These are phyloP conservation scores for Ostreobium quekettii DNA, from an alignment of 139 green algal species.

Conservation along the genomic window DNA sequence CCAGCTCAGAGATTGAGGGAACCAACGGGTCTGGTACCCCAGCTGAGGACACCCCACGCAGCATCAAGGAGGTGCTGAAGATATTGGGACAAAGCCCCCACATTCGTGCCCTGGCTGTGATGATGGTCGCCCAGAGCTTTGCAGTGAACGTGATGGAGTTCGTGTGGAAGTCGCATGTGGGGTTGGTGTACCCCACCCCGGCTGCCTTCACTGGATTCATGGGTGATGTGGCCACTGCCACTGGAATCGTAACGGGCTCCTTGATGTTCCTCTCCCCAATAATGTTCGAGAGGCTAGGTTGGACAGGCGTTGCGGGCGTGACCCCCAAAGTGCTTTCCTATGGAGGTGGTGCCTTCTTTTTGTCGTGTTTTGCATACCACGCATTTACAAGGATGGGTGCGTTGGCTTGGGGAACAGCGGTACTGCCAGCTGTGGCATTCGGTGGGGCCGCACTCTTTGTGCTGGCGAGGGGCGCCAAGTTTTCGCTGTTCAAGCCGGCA, in stretches of 20 bases:
- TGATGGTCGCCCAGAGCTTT: constrained; percentile 70
- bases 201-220: constrained; percentile 66
- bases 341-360: constrained; percentile 69
- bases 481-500: constrained; percentile 88
- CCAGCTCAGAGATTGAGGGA: too few species aligned
- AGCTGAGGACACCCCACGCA: too few species aligned
- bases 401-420: neutral
- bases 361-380: constrained; percentile 49
- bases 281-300: constrained; percentile 72
- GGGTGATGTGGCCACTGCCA: constrained; percentile 18
- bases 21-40: too few species aligned
- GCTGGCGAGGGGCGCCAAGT: constrained; percentile 76
- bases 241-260: constrained; percentile 57
- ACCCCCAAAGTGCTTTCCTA: constrained; percentile 50
- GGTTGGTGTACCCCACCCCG: constrained; percentile 69
- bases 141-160: constrained; percentile 76
- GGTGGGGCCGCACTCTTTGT: constrained; percentile 68
- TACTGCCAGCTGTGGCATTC: constrained; percentile 50
- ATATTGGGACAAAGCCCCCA: constrained; percentile 22
- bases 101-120: constrained; percentile 82
- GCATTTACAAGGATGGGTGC: neutral
- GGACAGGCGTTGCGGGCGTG: constrained; percentile 61
- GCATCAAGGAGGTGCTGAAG: constrained; percentile 15
- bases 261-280: constrained; percentile 70
- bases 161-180: constrained; percentile 86